Percentiles rank a stretch among this genome's conserved stretches.
These are phyloP conservation scores for Kluyveromyces marxianus DNA, from an alignment of 1,139 yeast species.

Conservation along the genomic window DNA sequence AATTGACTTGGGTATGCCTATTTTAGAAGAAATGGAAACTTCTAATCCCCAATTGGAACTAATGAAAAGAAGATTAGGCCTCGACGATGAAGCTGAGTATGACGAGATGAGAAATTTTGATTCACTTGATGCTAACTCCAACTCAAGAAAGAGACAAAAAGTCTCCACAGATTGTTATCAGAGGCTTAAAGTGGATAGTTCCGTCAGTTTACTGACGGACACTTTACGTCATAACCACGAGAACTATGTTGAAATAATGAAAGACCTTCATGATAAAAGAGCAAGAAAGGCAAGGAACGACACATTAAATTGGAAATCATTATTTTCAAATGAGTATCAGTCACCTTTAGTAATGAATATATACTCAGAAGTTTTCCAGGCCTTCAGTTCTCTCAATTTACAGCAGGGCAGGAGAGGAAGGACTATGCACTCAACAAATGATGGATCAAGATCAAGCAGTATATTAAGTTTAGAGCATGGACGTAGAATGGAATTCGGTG, in stretches of 20 bases:
- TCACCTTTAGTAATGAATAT: constrained; percentile 9
- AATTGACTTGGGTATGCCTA: constrained; percentile 2
- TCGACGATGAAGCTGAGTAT: neutral
- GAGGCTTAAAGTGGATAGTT: constrained; percentile 17
- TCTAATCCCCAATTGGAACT: neutral
- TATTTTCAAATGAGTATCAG: constrained; percentile 7
- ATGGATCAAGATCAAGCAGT: constrained; percentile 20
- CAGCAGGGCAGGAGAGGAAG: constrained; percentile 13
- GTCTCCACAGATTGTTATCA: neutral
- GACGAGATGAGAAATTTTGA: constrained; percentile 2
- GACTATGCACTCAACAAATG: constrained; percentile 11
- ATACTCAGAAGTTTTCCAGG: constrained; percentile 1
- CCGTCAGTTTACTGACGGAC: constrained; percentile 24
- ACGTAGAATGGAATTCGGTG: constrained; percentile 14
- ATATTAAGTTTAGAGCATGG: constrained; percentile 24
- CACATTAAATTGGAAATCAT: constrained; percentile 8
- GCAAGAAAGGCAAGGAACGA: neutral
- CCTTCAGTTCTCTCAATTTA: constrained; percentile 4
- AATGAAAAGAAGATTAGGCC: neutral
- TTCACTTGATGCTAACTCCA: constrained; percentile 5
- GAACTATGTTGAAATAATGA: constrained; percentile 19
- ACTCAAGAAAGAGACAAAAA: neutral
- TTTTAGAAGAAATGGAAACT: constrained; percentile 1
- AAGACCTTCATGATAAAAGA: constrained; percentile 4
- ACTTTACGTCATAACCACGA: constrained; percentile 18